phyloP scores from a whole-genome alignment of 192 early-diverging fungal species.

The Chytriomyces hyalinus region DNA sequence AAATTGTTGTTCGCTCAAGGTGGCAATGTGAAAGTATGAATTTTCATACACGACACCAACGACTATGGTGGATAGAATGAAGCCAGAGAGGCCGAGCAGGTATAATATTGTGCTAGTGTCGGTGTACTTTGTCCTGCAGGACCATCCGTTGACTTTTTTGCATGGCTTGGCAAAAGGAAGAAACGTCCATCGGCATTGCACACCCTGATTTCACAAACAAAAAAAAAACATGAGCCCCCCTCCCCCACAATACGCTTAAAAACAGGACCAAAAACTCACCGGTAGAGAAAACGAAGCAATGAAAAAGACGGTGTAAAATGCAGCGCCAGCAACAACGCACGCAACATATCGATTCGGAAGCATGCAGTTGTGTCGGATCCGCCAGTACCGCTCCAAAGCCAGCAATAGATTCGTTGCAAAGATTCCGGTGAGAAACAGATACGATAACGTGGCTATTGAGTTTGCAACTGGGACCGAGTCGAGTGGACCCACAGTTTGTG shows the following conservation, averaged over 20 bases:
- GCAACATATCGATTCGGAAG: not conserved
- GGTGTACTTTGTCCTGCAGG: not conserved
- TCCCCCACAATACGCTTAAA: not conserved
- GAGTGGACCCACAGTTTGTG: not conserved
- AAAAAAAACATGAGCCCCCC: not conserved
- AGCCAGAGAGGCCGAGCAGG: not conserved
- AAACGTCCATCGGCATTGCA: not conserved
- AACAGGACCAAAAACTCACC: not conserved
- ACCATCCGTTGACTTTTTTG: not conserved
- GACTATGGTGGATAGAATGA: not conserved
- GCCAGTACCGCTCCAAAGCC: not conserved
- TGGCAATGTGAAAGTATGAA: slow-evolving; percentile 27
- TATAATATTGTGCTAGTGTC: not conserved
- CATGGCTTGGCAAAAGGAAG: not conserved
- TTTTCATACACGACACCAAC: slow-evolving; percentile 18
- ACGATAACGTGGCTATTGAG: not conserved
- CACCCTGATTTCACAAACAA: not conserved
- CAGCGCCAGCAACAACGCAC: not conserved
- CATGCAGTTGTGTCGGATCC: not conserved
- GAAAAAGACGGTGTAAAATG: not conserved
- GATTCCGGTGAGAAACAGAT: not conserved
- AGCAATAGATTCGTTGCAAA: not conserved
- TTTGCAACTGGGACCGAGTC: not conserved
- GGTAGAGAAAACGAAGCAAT: not conserved
- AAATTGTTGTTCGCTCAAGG: not conserved